These are phyloP conservation scores for Primulina huaijiensis DNA, from an alignment of 257 asterid species.

Conservation along the genomic window DNA sequence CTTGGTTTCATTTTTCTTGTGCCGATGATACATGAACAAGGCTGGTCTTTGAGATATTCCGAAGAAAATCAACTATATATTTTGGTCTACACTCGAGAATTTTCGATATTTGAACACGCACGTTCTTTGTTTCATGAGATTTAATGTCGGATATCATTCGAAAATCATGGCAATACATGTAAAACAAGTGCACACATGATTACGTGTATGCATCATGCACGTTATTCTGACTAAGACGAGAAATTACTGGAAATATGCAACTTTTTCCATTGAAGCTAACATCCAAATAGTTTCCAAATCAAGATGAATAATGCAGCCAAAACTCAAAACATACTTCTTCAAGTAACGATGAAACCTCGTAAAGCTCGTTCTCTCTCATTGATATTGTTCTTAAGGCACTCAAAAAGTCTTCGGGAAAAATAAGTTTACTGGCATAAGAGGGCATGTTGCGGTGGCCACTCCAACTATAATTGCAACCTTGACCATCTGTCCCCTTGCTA, in stretches of 20 bases:
- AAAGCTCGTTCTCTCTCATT: conserved; percentile 72
- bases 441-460: conserved; percentile 73
- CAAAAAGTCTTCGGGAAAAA: conserved; percentile 84
- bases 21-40: neutral
- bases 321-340: conserved; percentile 55
- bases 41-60: neutral
- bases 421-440: conserved; percentile 56
- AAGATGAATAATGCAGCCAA: neutral
- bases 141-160: neutral
- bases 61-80: neutral
- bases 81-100: neutral
- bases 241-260: neutral
- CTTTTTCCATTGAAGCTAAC: neutral
- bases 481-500: conserved; percentile 25
- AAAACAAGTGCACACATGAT: neutral
- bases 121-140: neutral
- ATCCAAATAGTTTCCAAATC: neutral
- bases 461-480: conserved; percentile 57
- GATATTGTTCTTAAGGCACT: conserved; percentile 78
- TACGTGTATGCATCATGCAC: neutral
- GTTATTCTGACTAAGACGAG: neutral
- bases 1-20: neutral
- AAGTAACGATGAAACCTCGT: conserved; percentile 67
- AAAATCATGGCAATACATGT: neutral
- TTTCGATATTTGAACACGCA: neutral